These are phyloP conservation scores for Pseudotsuga menziesii DNA, from an alignment of 75 land plant species.

Conservation along the genomic window DNA sequence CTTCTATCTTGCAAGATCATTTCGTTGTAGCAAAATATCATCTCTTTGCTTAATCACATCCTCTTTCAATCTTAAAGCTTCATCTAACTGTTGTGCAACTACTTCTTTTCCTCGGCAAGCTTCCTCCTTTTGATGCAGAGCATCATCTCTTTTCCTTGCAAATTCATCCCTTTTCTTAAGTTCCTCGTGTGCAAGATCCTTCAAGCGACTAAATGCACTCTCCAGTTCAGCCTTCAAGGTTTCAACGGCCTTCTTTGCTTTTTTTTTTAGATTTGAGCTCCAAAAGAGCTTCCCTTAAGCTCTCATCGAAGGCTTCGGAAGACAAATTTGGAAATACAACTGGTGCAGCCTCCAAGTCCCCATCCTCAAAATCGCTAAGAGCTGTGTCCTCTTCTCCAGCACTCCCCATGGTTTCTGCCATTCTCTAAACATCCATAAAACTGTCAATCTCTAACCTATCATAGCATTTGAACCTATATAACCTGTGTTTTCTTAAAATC, in stretches of 20 bases:
- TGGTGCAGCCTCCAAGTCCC: conserved; percentile 22
- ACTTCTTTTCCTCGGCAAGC: conserved; percentile 33
- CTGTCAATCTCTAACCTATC: background rate
- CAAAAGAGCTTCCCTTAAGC: conserved; percentile 29
- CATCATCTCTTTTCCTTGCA: conserved; percentile 45
- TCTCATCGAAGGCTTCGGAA: conserved; percentile 23
- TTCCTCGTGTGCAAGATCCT: conserved; percentile 67
- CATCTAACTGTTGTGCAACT: conserved; percentile 10
- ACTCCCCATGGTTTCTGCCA: conserved; percentile 19
- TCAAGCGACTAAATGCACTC: conserved; percentile 41
- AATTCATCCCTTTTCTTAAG: conserved; percentile 65
- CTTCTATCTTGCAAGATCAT: conserved; percentile 45
- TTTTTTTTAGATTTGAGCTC: conserved; percentile 76
- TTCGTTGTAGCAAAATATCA: conserved; percentile 29
- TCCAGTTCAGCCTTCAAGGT: conserved; percentile 48
- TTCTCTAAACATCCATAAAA: background rate
- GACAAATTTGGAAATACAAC: background rate
- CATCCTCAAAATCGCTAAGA: conserved; percentile 38
- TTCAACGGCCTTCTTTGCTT: conserved; percentile 56
- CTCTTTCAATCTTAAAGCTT: conserved; percentile 27
- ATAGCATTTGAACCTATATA: background rate
- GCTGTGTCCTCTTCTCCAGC: conserved; percentile 51
- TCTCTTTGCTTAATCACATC: conserved; percentile 30
- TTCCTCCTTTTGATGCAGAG: conserved; percentile 43
- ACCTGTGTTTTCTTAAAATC: background rate